Conservation (phyloP, 2,329 filamentous ascomycete species). For the Seiridium cupressi region DNA sequence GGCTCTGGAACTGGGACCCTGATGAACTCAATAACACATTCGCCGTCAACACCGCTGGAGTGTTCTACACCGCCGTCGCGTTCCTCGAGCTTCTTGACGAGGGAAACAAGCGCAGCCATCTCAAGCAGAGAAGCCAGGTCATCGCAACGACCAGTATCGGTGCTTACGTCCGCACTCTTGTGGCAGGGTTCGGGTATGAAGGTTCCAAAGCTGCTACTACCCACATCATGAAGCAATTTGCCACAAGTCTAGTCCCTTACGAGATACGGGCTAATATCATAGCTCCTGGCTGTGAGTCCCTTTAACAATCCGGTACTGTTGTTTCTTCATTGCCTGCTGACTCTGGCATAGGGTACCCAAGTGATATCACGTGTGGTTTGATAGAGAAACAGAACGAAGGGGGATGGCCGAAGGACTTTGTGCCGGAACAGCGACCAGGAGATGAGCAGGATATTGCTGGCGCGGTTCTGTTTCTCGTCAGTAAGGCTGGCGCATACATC, state of each 20-base stretch:
- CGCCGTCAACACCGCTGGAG: slow-evolving; percentile 61
- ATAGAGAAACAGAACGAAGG: slow-evolving; percentile 19
- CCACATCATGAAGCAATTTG: slow-evolving; percentile 66
- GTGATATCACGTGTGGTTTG: slow-evolving; percentile 39
- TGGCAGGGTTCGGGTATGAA: slow-evolving; percentile 69
- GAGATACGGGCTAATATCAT: slow-evolving; percentile 63
- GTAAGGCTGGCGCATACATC: slow-evolving; percentile 49
- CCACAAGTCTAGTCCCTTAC: slow-evolving; percentile 60
- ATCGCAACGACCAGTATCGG: slow-evolving; percentile 61
- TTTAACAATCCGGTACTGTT: not conserved
- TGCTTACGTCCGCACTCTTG: slow-evolving; percentile 62
- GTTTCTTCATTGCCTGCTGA: not conserved
- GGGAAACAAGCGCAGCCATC: slow-evolving; percentile 48
- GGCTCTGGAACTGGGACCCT: slow-evolving; percentile 61
- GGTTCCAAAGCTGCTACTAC: slow-evolving; percentile 66
- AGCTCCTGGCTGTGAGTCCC: slow-evolving; percentile 56
- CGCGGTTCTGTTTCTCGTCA: slow-evolving; percentile 49
- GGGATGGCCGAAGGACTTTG: slow-evolving; percentile 20
- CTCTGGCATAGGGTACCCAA: slow-evolving; percentile 37
- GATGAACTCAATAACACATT: slow-evolving; percentile 60
- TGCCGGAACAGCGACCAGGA: slow-evolving; percentile 20
- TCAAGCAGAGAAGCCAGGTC: slow-evolving; percentile 37
- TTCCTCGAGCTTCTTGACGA: slow-evolving; percentile 64
- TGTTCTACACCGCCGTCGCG: slow-evolving; percentile 67
- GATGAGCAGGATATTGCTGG: slow-evolving; percentile 51